phyloP scores from a whole-genome alignment of 1,284 basidiomycete species.

The Microbotryum intermedium region DNA sequence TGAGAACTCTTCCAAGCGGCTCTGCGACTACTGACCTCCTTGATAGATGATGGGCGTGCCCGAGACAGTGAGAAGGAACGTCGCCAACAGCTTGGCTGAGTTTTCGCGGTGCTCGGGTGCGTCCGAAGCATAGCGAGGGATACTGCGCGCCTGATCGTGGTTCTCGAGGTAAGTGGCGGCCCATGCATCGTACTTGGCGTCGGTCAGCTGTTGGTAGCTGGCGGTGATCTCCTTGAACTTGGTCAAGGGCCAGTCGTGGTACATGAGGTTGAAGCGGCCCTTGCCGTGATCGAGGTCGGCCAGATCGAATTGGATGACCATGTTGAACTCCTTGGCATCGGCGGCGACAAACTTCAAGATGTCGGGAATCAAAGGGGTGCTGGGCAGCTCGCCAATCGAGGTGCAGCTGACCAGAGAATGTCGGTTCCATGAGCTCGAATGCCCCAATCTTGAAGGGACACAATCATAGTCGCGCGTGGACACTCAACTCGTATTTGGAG shows the following conservation, averaged over 20 bases:
- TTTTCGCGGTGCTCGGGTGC: slow-evolving; percentile 48
- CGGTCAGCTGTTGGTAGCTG: slow-evolving; percentile 49
- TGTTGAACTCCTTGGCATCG: slow-evolving; percentile 51
- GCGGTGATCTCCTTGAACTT: slow-evolving; percentile 52
- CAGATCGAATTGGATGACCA: slow-evolving; percentile 56
- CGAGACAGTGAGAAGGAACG: slow-evolving; percentile 53
- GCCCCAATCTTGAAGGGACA: background rate
- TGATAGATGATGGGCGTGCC: slow-evolving; percentile 67
- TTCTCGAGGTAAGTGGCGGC: slow-evolving; percentile 45
- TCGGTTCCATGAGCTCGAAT: background rate
- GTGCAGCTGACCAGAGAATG: slow-evolving; percentile 40
- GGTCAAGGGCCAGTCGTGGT: slow-evolving; percentile 48
- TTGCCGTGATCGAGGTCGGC: slow-evolving; percentile 8
- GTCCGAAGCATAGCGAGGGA: slow-evolving; percentile 60
- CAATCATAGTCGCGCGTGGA: background rate
- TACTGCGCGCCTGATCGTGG: slow-evolving; percentile 51
- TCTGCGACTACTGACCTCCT: slow-evolving; percentile 39
- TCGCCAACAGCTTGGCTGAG: slow-evolving; percentile 57
- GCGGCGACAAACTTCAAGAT: slow-evolving; percentile 51
- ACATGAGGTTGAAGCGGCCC: slow-evolving; percentile 40
- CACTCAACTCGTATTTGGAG: slow-evolving; percentile 42
- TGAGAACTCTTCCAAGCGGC: background rate
- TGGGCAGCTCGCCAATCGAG: slow-evolving; percentile 60
- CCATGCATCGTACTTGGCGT: slow-evolving; percentile 8
- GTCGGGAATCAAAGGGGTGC: slow-evolving; percentile 43